These are phyloP conservation scores for Yarrowia sp. DNA, from an alignment of 805 yeast species.

Conservation along the genomic window DNA sequence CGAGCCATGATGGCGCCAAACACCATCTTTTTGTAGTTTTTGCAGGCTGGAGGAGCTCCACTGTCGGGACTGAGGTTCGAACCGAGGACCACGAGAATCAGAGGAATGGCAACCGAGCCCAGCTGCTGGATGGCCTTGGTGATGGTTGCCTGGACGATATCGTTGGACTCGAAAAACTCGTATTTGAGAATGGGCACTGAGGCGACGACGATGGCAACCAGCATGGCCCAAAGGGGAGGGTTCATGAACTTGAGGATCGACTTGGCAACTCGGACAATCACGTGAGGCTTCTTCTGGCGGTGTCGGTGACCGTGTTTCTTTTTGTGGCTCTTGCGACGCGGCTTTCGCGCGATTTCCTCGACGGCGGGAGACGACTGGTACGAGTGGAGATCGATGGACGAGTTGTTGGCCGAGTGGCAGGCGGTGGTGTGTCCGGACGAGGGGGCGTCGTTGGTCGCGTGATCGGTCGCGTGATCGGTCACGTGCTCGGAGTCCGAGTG, in stretches of 20 bases:
- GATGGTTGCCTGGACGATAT: constrained; percentile 60
- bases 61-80: constrained; percentile 65
- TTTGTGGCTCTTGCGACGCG: not conserved
- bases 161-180: constrained; percentile 54
- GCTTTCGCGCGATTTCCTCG: constrained; percentile 11
- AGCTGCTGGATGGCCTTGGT: constrained; percentile 61
- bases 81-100: constrained; percentile 66
- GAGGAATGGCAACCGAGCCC: constrained; percentile 66
- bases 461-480: too few relatives aligned
- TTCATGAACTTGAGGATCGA: constrained; percentile 56
- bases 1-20: constrained; percentile 62
- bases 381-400: not conserved
- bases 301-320: too few relatives aligned
- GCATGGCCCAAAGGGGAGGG: constrained; percentile 71
- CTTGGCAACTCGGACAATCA: not conserved
- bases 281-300: not conserved
- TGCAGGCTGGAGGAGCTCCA: constrained; percentile 52
- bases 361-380: constrained; percentile 22
- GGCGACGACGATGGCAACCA: constrained; percentile 65
- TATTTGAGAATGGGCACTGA: constrained; percentile 58
- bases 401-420: not conserved
- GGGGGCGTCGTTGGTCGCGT: not conserved
- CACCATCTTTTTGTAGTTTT: constrained; percentile 56
- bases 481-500: too few relatives aligned
- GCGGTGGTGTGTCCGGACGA: constrained; percentile 15